Percentiles rank a stretch among this genome's conserved stretches.
Evolutionary conservation across 2,329 filamentous ascomycete species (phyloP).

Genomic region (Sporothrix mexicana): DNA sequence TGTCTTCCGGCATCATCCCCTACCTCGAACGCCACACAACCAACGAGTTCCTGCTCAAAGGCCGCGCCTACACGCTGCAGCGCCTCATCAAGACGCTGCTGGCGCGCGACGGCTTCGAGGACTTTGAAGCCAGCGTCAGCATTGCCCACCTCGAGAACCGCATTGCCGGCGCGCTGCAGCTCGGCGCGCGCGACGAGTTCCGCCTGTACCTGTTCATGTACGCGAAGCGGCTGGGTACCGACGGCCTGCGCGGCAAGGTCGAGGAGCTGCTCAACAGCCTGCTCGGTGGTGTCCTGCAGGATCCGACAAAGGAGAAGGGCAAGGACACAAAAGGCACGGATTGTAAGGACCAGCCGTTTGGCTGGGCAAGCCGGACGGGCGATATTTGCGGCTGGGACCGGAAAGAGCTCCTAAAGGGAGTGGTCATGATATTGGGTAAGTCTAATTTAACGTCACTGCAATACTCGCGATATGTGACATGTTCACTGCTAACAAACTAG

Average conservation of each 20-base stretch:
- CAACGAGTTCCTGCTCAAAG: conserved; percentile 87
- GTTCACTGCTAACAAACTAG: conserved; percentile 55
- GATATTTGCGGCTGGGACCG: conserved; percentile 90
- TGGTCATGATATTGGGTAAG: conserved; percentile 90
- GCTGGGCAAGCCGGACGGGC: conserved; percentile 70
- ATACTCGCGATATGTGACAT: conserved; percentile 8
- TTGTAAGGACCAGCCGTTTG: conserved; percentile 53
- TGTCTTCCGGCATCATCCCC: conserved; percentile 91
- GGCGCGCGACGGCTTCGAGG: conserved; percentile 87
- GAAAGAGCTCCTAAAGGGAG: conserved; percentile 84
- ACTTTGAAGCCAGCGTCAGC: conserved; percentile 87
- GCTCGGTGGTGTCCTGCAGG: conserved; percentile 72
- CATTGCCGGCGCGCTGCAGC: conserved; percentile 82
- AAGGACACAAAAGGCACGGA: conserved; percentile 42
- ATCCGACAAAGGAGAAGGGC: conserved; percentile 49
- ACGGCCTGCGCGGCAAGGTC: conserved; percentile 84
- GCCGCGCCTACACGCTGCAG: conserved; percentile 88
- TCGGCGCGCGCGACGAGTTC: conserved; percentile 91
- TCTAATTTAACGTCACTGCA: conserved; percentile 37
- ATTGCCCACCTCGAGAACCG: conserved; percentile 96
- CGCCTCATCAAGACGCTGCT: conserved; percentile 88
- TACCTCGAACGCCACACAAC: conserved; percentile 94
- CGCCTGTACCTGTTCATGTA: conserved; percentile 97
- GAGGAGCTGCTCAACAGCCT: conserved; percentile 88
- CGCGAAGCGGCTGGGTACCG: conserved; percentile 89